These are phyloP conservation scores for Lojkania enalia DNA, from an alignment of 2,329 filamentous ascomycete species.

Conservation along the genomic window DNA sequence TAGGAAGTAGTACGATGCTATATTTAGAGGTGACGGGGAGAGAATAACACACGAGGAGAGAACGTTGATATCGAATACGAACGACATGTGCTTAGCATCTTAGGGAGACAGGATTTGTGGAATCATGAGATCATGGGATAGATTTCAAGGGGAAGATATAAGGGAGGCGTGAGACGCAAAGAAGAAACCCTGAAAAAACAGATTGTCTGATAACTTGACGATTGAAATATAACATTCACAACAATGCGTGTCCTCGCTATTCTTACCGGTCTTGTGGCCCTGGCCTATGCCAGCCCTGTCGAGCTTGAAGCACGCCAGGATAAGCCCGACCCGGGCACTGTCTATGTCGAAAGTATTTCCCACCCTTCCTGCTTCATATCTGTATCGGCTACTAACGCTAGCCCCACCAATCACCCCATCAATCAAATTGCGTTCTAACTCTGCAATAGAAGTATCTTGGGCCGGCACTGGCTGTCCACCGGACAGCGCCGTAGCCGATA, in stretches of 20 bases:
- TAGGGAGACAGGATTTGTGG: neutral
- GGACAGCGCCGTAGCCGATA: constrained; percentile 9
- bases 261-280: constrained; percentile 10
- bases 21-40: neutral
- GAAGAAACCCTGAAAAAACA: neutral
- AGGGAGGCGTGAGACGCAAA: neutral
- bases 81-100: no score
- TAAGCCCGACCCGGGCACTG: constrained; percentile 8
- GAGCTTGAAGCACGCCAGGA: constrained; percentile 5
- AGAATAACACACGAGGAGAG: no score
- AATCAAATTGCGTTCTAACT: neutral
- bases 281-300: constrained; percentile 11
- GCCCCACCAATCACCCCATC: neutral
- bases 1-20: neutral
- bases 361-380: neutral
- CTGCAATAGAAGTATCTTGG: constrained; percentile 13
- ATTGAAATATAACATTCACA: neutral
- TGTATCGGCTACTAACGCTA: neutral
- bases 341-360: constrained; percentile 18
- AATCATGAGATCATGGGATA: neutral
- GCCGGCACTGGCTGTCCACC: constrained; percentile 20
- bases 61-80: neutral
- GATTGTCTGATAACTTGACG: neutral
- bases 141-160: neutral
- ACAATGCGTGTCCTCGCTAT: constrained; percentile 13